A percentile compares a stretch with the other conserved stretches of the same genome.
These are phyloP conservation scores for Austroboletus niveus DNA, from an alignment of 1,284 basidiomycete species.

Conservation along the genomic window DNA sequence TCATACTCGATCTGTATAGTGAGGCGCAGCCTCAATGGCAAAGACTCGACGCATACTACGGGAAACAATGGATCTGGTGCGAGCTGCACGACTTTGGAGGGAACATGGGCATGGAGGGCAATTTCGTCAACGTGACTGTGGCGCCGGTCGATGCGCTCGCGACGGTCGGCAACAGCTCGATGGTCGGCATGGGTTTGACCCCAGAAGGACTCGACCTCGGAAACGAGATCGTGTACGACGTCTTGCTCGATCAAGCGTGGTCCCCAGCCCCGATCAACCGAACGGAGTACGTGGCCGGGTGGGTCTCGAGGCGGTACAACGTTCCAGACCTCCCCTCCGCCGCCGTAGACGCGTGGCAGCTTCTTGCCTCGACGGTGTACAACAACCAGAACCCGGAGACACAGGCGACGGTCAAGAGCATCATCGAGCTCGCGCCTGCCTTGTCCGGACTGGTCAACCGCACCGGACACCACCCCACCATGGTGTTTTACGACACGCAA, in stretches of 20 bases:
- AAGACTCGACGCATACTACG: conserved; percentile 39
- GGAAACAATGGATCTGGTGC: conserved; percentile 42
- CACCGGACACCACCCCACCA: conserved; percentile 34
- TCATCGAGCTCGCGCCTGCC: conserved; percentile 37
- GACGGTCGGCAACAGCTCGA: conserved; percentile 24
- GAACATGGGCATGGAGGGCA: conserved; percentile 44
- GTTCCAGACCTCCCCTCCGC: conserved; percentile 11
- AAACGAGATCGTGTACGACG: conserved; percentile 44
- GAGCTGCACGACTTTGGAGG: conserved; percentile 44
- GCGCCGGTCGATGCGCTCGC: conserved; percentile 24
- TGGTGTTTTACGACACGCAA: conserved; percentile 40
- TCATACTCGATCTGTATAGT: conserved; percentile 44
- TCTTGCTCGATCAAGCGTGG: conserved; percentile 46
- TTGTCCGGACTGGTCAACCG: conserved; percentile 36
- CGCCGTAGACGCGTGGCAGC: conserved; percentile 38
- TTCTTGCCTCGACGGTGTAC: conserved; percentile 38
- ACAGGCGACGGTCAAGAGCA: conserved; percentile 42
- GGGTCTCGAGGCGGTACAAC: conserved; percentile 39
- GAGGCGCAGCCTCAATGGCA: conserved; percentile 44
- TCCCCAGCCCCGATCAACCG: conserved; percentile 34
- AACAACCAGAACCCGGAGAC: conserved; percentile 35
- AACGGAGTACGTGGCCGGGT: conserved; percentile 33
- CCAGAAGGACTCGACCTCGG: conserved; percentile 43
- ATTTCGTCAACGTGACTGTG: conserved; percentile 35
- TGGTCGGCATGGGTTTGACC: conserved; percentile 42